Conservation (phyloP, 1,139 yeast genomes). For the Groenewaldozyma sp. region DNA sequence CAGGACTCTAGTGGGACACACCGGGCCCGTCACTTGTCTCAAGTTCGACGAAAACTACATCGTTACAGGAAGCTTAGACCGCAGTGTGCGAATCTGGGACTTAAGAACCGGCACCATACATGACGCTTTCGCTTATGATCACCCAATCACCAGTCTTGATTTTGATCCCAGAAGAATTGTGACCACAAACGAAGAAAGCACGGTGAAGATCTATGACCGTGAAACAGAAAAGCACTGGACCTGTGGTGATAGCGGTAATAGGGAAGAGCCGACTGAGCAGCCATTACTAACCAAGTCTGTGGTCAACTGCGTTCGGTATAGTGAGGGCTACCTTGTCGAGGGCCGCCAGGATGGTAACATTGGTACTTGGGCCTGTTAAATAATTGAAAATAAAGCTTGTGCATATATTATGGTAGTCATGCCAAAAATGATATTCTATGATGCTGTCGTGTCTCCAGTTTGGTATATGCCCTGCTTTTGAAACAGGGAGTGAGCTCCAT, state of each 20-base stretch:
- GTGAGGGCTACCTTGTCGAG: slow-evolving; percentile 54
- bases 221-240: slow-evolving; percentile 43
- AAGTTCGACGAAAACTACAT: slow-evolving; percentile 59
- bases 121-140: slow-evolving; percentile 50
- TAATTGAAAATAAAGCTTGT: not conserved
- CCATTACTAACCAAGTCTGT: slow-evolving; percentile 20
- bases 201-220: slow-evolving; percentile 50
- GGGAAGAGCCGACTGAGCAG: not conserved
- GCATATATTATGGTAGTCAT: not conserved
- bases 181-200: slow-evolving; percentile 39
- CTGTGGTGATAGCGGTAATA: slow-evolving; percentile 29
- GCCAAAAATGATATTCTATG: not conserved
- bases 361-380: slow-evolving; percentile 48
- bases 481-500: not conserved
- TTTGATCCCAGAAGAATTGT: slow-evolving; percentile 50
- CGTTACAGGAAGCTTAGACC: slow-evolving; percentile 56
- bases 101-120: slow-evolving; percentile 53
- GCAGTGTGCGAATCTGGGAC: slow-evolving; percentile 65
- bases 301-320: slow-evolving; percentile 39
- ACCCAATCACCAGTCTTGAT: slow-evolving; percentile 43
- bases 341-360: slow-evolving; percentile 51
- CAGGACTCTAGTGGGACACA: slow-evolving; percentile 58
- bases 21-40: slow-evolving; percentile 58
- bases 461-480: slow-evolving; percentile 1
- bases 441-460: not conserved